phyloP scores from a whole-genome alignment of 2,329 filamentous ascomycete species.

The Rachicladosporium sp. region DNA sequence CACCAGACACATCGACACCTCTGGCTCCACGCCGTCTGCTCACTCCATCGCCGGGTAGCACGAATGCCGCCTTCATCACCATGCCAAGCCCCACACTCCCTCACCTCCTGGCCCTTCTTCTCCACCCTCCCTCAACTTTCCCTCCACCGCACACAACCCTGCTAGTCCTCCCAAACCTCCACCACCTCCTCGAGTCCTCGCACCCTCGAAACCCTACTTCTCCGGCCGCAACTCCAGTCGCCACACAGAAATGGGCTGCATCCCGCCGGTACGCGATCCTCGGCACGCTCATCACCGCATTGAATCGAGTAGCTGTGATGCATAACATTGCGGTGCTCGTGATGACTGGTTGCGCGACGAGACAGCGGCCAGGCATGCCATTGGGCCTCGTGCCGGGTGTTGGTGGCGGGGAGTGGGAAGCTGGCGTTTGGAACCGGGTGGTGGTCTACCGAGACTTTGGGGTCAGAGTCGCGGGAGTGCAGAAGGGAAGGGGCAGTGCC shows the following conservation, averaged over 20 bases:
- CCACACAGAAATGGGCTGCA: slow-evolving; percentile 36
- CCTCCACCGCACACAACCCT: slow-evolving; percentile 53
- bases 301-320: slow-evolving; percentile 62
- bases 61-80: slow-evolving; percentile 43
- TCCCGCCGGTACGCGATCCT: slow-evolving; percentile 48
- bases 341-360: slow-evolving; percentile 71
- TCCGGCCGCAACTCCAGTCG: slow-evolving; percentile 27
- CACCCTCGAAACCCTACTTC: slow-evolving; percentile 8
- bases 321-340: slow-evolving; percentile 62
- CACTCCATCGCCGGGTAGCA: not conserved
- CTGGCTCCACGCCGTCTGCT: slow-evolving; percentile 1
- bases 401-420: slow-evolving; percentile 68
- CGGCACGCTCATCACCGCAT: slow-evolving; percentile 46
- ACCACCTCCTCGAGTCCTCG: slow-evolving; percentile 52
- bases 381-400: slow-evolving; percentile 59
- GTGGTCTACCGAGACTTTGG: slow-evolving; percentile 65
- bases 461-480: slow-evolving; percentile 31
- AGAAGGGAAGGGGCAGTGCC: slow-evolving; percentile 31
- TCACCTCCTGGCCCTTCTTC: slow-evolving; percentile 59
- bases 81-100: slow-evolving; percentile 46
- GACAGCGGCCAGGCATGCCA: slow-evolving; percentile 45
- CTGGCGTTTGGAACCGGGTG: slow-evolving; percentile 58
- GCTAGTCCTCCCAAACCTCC: slow-evolving; percentile 66
- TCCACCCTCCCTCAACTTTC: slow-evolving; percentile 51
- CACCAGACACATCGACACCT: slow-evolving; percentile 4